Base-by-base conservation (phyloP, 495 filamentous ascomycete species). In the Hypoxylon perforatum region DNA sequence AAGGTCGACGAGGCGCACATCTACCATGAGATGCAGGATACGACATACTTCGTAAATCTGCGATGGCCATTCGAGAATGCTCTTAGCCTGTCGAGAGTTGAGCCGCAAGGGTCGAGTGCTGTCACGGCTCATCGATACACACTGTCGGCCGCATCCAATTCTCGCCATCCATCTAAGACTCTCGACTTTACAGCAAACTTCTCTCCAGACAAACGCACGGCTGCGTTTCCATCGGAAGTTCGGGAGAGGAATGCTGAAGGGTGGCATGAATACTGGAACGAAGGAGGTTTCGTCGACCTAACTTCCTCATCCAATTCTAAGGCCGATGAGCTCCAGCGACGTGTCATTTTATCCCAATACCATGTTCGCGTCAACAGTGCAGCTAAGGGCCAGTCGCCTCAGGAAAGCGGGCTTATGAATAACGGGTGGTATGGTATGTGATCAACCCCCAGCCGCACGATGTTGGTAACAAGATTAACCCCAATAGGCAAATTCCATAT, bases 291-390 rank as follows among this genome's bases (percentile, higher is more conserved):
- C 57, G 67, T 84, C 11, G 78, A 83, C 57, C 74, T 85, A 23
- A 78, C 79, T 1, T 63, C 67, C 10, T 73, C 71, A 18, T 59
- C 63, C 5, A 77, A 76, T 39, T 46, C 74, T 1, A 75, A 75
- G 21, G 80, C 83, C 9, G 69, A 73, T n/a, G 78, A 81, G 36
- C 74, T 85, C 10, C 83, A 85, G 57, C 76, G 80, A 7, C 78
- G 82, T 12, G 83, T 81, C 46, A 71, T 85, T 46, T 69, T 78
- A 42, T 82, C 82, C 6, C 81, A 81, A 54, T 85, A 85, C 57
- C 78, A 82, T 8, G 71, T 81, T 2, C 74, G 80, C 9, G 76
- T 85, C 14, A 86, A 86, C 65, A 75, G 70, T 12, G 78, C 78
- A 4, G 69, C 69, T 0, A 63, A 18, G 1, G 75, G 76, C 2